These are phyloP conservation scores for Centella asiatica DNA, from an alignment of 129 eudicot genomes.

Conservation along the genomic window DNA sequence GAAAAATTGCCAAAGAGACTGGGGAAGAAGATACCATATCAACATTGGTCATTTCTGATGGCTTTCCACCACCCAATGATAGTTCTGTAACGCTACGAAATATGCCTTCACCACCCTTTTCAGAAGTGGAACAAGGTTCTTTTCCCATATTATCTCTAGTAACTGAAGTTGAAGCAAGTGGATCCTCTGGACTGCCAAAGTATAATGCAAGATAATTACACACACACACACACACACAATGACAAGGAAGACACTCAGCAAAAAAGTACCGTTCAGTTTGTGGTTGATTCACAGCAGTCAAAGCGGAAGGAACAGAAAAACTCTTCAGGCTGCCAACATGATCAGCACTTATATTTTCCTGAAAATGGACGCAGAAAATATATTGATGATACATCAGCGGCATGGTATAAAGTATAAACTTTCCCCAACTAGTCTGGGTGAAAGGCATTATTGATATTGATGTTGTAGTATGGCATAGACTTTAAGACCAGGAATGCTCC, in stretches of 20 bases:
- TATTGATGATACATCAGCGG: background rate
- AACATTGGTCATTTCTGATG: constrained; percentile 30
- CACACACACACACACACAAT: background rate
- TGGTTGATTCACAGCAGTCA: constrained; percentile 31
- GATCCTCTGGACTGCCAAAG: constrained; percentile 35
- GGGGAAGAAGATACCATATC: constrained; percentile 55
- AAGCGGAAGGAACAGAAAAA: constrained; percentile 26
- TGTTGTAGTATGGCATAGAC: no score
- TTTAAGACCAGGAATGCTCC: no score
- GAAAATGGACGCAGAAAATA: constrained; percentile 2
- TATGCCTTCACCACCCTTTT: constrained; percentile 30
- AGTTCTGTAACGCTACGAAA: constrained; percentile 70
- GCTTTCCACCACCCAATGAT: constrained; percentile 45
- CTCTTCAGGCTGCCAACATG: constrained; percentile 26
- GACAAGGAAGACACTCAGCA: background rate
- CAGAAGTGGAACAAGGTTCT: constrained; percentile 22
- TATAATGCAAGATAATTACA: constrained; percentile 14
- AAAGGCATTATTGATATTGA: no score
- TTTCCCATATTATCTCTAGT: constrained; percentile 14
- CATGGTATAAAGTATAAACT: no score
- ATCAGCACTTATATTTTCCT: constrained; percentile 37
- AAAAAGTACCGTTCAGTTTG: constrained; percentile 31
- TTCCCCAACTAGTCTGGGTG: no score
- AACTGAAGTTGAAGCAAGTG: constrained; percentile 25
- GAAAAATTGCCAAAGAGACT: background rate